Evolutionary conservation across 441 rosid species (phyloP), one percentile per base, ranked within the genome.

Genomic region (Erodium trifolium): DNA sequence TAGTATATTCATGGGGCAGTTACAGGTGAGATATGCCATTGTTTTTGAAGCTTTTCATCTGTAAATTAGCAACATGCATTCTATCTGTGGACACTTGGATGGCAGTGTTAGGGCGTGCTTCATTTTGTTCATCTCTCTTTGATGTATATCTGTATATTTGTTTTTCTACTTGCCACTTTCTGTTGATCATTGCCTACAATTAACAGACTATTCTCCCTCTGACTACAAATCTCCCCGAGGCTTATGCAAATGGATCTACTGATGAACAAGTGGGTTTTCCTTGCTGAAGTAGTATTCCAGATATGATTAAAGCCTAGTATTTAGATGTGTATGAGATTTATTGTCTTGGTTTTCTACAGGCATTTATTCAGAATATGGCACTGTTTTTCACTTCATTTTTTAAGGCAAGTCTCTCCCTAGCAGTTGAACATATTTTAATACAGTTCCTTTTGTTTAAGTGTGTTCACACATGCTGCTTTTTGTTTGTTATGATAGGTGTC

Each of bases 331-430:
- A 63, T 65, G 65, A 47, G 63, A 9, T 41, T 62, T 16, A 41
- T 6, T 7, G 12, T 69, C 17, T 73, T 65, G 18, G 80, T 70
- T 72, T 72, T 59, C 68, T 71, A 68, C 85, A 96, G 99, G 99
- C 99, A 70, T 96, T 96, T 76, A 94, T 92, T 79, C 99, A 94
- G 91, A 94, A 94, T 75, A 79, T 94, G 87, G 96, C 93, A 23
- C 75, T 94, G 70, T 94, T 94, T 81, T 92, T 94, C 82, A 91
- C 99, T 59, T 94, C 99, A 18, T 94, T 94, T 79, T 94, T 71
- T 74, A 94, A 92, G 97, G 99, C 70, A 86, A 80, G 83, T 39
- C 73, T 16, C 71, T 73, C 65, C 62, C 43, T 0, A 9, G 14
- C 66, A 63, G 5, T 8, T 63, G 43, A n/a, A 31, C 66, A 63